Base-by-base conservation (phyloP, 2,329 filamentous ascomycete genomes). In the Calonectria montana region DNA sequence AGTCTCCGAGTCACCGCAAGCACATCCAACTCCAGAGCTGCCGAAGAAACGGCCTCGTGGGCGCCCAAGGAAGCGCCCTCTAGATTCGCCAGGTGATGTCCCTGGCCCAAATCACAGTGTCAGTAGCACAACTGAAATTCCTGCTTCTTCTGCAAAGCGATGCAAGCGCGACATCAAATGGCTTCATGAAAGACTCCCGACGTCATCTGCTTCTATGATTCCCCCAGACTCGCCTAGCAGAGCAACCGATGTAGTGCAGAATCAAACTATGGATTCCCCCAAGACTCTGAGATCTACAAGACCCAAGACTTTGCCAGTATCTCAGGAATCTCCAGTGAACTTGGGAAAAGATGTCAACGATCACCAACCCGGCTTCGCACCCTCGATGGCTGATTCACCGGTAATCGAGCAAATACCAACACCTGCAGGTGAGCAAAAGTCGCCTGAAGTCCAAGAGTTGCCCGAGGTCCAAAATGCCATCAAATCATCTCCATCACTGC, bases 111-210 rank as follows among this genome's bases (percentile, higher is more conserved):
- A 55, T 1, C 31, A 23, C n/a, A 45, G 27, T 18, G 55, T 15
- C n/a, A n/a, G 9, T 6, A 16, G 10, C 10, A 7, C 63, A 31
- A 41, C n/a, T 25, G 41, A 4, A n/a, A 29, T 15, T 27, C 16
- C 16, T 8, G 27, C 21, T 27, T 15, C 39, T 21, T 21, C 65
- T 9, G n/a, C 16, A 27, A 35, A 9, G 48, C 50, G 31, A 21
- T 31, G 21, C 41, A 41, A 12, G 21, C 25, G 23, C n/a, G 73
- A 77, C 29, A 55, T 78, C 8, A 75, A 53, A 50, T 77, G 68
- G 74, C 73, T 74, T 16, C 71, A 65, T 41, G 74, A 69, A 45
- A 74, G 69, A 43, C 70, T 61, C 5, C 71, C 66, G 4, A 67
- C 71, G n/a, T 48, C 63, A 4, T 31, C 35, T 15, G 5, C 23